Conservation (phyloP, 768 basidiomycete genomes). For the Tephrocybe sp. region DNA sequence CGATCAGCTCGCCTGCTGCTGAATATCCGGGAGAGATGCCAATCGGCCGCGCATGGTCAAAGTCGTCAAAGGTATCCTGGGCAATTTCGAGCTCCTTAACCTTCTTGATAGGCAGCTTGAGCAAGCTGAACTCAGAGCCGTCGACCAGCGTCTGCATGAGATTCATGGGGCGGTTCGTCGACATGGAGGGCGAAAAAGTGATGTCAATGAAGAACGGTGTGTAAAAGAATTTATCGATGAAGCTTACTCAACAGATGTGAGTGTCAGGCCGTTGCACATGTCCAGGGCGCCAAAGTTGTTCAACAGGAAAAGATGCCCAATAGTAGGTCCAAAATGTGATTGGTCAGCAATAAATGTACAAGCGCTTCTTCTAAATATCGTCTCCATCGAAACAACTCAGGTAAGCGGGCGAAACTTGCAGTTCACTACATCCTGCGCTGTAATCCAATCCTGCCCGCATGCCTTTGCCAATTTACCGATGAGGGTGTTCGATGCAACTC, state of each 20-base stretch:
- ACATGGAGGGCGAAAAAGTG: conserved; percentile 8
- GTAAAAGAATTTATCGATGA: not conserved
- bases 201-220: not conserved
- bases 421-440: conserved; percentile 6
- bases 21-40: conserved; percentile 55
- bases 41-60: conserved; percentile 38
- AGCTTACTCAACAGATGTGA: not conserved
- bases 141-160: conserved; percentile 33
- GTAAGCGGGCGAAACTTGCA: conserved; percentile 9
- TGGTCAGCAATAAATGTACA: not conserved
- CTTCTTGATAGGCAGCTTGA: conserved; percentile 23
- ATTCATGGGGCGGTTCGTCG: conserved; percentile 11
- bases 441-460: conserved; percentile 31
- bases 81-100: conserved; percentile 26
- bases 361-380: too few species aligned
- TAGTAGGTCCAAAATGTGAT: not conserved
- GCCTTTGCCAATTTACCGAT: conserved; percentile 41
- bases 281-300: not conserved
- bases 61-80: conserved; percentile 25
- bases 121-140: conserved; percentile 22
- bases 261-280: not conserved
- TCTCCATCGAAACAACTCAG: conserved; percentile 2
- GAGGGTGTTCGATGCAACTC: conserved; percentile 44
- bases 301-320: not conserved
- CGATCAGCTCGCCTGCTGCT: conserved; percentile 37